Base-by-base conservation (phyloP, 129 eudicot species). In the Dittrichia graveolens region DNA sequence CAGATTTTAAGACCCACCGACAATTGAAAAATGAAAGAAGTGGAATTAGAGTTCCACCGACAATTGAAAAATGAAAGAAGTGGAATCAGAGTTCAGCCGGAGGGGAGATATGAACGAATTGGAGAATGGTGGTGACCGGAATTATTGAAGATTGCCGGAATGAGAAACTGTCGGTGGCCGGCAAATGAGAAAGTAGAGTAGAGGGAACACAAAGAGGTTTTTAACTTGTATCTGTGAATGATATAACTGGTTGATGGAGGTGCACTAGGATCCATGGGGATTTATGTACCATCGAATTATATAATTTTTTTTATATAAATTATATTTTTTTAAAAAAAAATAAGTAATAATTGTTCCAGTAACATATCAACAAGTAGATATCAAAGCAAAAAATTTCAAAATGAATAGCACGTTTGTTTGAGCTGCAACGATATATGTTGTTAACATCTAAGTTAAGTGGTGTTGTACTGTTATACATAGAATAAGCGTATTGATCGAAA, bases 101-200 rank as follows among this genome's bases (percentile, higher is more conserved):
- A 6, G 62, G 18, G 38, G 61, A 16, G 48, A 49, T 48, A 34
- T 16, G 46, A 60, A 52, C 44, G 6, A 34, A 48, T 24, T 24
- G 31, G 31, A 24, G 31, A 24, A 31, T 48, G 73, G 60, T 16
- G 44, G 74, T 50, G 63, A 67, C 66, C 67, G 66, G 72, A 45
- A 37, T 8, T 44, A 6, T 3, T 18, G 24, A 43, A 15, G 62
- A 49, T 71, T 12, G 78, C 79, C 82, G 85, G 81, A 72, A 79
- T 60, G 31, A 52, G 62, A 43, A 73, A 59, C 43, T 65, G 80
- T 84, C 79, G 83, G 82, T 65, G 85, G 72, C 76, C 76, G 67
- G 83, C 47, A 35, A 44, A 46, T 31, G 75, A 57, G 50, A 46
- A 65, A 62, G 61, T 75, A 75, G 71, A 75, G 72, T 40, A 63